Base-by-base conservation (phyloP, 129 eudicot genomes). In the Cynara cardunculus region DNA sequence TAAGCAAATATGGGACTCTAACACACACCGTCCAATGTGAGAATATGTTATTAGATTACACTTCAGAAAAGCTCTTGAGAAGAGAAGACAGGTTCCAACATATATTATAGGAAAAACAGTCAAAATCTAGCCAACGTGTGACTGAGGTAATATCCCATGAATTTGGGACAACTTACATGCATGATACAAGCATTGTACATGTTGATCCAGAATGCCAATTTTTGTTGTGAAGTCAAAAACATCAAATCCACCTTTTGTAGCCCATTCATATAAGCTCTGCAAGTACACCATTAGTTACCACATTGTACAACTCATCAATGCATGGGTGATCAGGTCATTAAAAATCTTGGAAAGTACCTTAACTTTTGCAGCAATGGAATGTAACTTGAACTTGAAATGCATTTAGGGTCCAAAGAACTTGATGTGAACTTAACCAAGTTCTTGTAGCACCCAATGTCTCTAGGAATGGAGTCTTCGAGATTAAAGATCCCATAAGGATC, bases 201-300 rank as follows among this genome's bases (percentile, higher is more conserved):
- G 90, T 92, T 95, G 88, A 95, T 92, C 99, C 99, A 95, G 82
- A 95, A 95, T 1, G 99, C 97, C 56, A 95, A 80, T 80, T 95
- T 95, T 66, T 95, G 99, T 19, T 89, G 93, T 37, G 87, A 78
- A 49, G 85, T 87, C 87, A 95, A 80, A 83, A 85, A 84, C 89
- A 91, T 84, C 82, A 95, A 85, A 79, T 95, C 99, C 90, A 95
- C 94, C 85, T 88, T 90, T 84, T 90, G 97, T 11, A 95, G 90
- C 68, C 85, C 89, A 56, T 89, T 89, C 89, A 92, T 75, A 72
- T 90, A 86, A 18, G 82, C 82, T 89, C 99, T 95, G 86, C 8
- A 76, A 68, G 37, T 39, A 84, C 78, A 80, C 30, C 41, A 69
- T 28, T 53, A 69, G 12, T 61, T 56, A 6, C 67, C 77, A 31